Conservation (phyloP, 176 grass and related monocot genomes). For the Oryza meyeriana region DNA sequence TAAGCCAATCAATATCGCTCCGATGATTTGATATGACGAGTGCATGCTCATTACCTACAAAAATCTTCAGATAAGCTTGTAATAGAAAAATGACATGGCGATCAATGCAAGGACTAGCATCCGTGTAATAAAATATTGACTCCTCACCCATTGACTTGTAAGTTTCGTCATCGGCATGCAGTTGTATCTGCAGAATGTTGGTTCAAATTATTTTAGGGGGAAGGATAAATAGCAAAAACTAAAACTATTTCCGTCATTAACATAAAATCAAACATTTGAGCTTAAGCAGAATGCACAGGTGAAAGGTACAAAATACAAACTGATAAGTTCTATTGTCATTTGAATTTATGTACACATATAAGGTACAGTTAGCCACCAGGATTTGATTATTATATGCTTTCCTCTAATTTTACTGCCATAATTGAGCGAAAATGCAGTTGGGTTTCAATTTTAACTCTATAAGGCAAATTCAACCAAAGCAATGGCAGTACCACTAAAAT, state of each 20-base stretch:
- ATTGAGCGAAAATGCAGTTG: background rate
- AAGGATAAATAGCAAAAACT: background rate
- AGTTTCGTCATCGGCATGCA: constrained; percentile 64
- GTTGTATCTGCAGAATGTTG: constrained; percentile 46
- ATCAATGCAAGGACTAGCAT: constrained; percentile 3
- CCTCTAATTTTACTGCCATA: background rate
- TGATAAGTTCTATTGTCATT: background rate
- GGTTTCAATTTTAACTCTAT: background rate
- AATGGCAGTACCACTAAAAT: background rate
- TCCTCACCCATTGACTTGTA: constrained; percentile 62
- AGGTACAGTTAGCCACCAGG: background rate
- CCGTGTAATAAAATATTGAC: background rate
- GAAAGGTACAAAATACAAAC: background rate
- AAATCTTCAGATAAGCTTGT: constrained; percentile 26
- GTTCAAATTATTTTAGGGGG: background rate
- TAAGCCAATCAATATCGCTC: constrained; percentile 94
- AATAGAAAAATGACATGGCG: background rate
- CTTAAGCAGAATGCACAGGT: background rate
- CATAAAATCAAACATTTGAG: background rate
- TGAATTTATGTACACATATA: background rate
- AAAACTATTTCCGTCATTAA: background rate
- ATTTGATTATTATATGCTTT: background rate
- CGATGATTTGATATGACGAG: constrained; percentile 76
- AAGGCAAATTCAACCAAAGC: background rate
- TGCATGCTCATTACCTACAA: constrained; percentile 76